Percentiles rank a stretch among this genome's conserved stretches.
Evolutionary conservation across 371 early-diverging fungal species (phyloP).

Genomic region (Rhizopus sp.): DNA sequence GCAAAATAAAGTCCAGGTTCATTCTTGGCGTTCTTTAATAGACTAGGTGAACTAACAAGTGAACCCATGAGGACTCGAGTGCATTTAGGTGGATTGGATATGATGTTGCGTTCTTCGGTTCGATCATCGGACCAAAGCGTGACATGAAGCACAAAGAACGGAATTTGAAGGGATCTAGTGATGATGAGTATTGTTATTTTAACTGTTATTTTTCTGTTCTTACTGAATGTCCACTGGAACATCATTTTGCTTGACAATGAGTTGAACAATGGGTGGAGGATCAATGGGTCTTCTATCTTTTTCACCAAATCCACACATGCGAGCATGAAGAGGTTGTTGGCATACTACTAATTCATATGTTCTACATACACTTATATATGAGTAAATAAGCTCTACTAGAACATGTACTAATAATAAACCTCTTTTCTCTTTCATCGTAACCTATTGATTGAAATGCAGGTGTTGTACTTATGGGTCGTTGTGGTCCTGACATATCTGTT

Average conservation of each 20-base stretch:
- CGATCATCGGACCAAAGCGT: constrained; percentile 76
- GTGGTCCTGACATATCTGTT: not conserved
- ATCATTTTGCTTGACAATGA: constrained; percentile 51
- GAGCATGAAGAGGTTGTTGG: constrained; percentile 81
- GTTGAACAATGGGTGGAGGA: constrained; percentile 69
- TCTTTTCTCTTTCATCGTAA: constrained; percentile 38
- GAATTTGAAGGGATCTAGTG: constrained; percentile 53
- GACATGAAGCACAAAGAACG: constrained; percentile 75
- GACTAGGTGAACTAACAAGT: constrained; percentile 77
- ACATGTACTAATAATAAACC: constrained; percentile 13
- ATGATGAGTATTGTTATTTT: constrained; percentile 2
- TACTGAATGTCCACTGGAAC: constrained; percentile 50
- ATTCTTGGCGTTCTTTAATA: constrained; percentile 72
- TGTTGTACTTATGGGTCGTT: constrained; percentile 1
- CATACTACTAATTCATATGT: constrained; percentile 57
- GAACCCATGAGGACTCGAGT: constrained; percentile 79
- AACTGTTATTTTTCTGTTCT: constrained; percentile 8
- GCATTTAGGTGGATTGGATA: constrained; percentile 63
- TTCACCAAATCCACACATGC: constrained; percentile 87
- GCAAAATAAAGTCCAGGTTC: constrained; percentile 87
- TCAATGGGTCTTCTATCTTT: constrained; percentile 75
- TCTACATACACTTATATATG: constrained; percentile 20
- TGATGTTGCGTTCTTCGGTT: constrained; percentile 57
- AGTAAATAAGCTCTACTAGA: not conserved
- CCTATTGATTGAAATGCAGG: constrained; percentile 20